Base-by-base conservation (phyloP, 73 alveolate genomes). In the Diophrys appendiculata region DNA sequence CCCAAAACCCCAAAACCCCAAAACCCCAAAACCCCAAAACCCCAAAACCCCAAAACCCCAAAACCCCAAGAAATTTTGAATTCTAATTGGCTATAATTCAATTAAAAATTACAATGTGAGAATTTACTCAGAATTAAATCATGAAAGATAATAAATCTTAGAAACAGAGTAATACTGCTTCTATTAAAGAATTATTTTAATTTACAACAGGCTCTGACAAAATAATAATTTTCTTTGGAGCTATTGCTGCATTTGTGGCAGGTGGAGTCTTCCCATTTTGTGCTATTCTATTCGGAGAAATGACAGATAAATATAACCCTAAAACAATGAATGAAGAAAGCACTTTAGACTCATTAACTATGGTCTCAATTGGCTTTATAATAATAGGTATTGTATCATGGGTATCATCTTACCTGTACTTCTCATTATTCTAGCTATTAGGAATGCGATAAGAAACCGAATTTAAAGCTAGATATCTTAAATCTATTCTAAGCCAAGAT, bases 231-330 rank as follows among this genome's bases (percentile, higher is more conserved):
- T 1, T n/a, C n/a, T n/a, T 88, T 1, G 95, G 95, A n/a, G 76
- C 85, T 33, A 33, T 84, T 13, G 82, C 87, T 22, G 95, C 95
- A 30, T 68, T 76, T 23, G n/a, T 34, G 0, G 80, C 88, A 53
- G 95, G 95, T 54, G 81, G 73, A 28, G 33, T 84, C 33, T 56
- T 69, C 31, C 95, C 95, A 54, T 54, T 79, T 18, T 74, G 83
- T 30, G 34, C 95, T 18, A 78, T 88, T 31, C 30, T 84, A 2
- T 52, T 88, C 35, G 95, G 95, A 25, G 82, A 84, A 1, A 76
- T 88, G 86, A 69, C 88, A 0, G 82, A 84, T 55, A 69, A 89
- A 0, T 88, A 81, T 53, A 73, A 79, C 35, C 65, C 80, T 29
- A 27, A 67, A 3, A 68, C 13, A 52, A 52, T 13, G 65, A 52